Conservation (phyloP, 805 yeast genomes). For the Saturnispora ahearnii region DNA sequence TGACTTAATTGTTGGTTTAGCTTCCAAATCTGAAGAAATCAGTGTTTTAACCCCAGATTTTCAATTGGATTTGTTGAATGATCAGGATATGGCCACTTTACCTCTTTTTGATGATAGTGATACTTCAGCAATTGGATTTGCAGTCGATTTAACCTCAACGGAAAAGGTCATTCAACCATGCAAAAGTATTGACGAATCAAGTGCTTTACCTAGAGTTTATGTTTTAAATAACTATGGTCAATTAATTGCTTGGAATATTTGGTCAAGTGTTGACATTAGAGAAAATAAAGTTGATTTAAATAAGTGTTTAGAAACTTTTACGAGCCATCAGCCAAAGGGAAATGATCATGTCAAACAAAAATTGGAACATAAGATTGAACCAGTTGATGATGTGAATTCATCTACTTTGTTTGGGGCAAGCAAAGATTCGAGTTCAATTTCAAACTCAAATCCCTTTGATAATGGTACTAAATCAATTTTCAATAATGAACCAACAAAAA, state of each 20-base stretch:
- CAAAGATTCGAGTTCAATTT: too few species aligned
- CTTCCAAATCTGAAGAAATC: slow-evolving; percentile 60
- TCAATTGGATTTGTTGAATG: slow-evolving; percentile 47
- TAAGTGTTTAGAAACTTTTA: slow-evolving; percentile 3
- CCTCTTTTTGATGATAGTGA: slow-evolving; percentile 67
- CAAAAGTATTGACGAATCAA: slow-evolving; percentile 46
- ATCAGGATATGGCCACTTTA: slow-evolving; percentile 60
- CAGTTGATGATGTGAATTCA: background rate
- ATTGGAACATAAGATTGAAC: background rate
- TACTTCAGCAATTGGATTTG: slow-evolving; percentile 62
- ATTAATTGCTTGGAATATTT: slow-evolving; percentile 56
- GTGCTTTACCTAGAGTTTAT: slow-evolving; percentile 59
- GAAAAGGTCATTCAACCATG: slow-evolving; percentile 44
- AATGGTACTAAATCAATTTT: background rate
- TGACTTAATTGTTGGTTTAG: slow-evolving; percentile 38
- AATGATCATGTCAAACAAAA: background rate
- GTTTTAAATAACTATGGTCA: slow-evolving; percentile 55
- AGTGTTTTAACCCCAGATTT: slow-evolving; percentile 33
- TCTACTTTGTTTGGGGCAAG: background rate
- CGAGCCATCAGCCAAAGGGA: background rate
- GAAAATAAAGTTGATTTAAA: slow-evolving; percentile 5
- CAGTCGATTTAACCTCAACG: slow-evolving; percentile 45
- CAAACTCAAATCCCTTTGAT: background rate
- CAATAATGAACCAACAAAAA: background rate
- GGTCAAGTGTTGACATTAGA: slow-evolving; percentile 45